Evolutionary conservation across 257 asterid species (phyloP), one percentile per base, ranked within the genome.

Genomic region (Salvia splendens): DNA sequence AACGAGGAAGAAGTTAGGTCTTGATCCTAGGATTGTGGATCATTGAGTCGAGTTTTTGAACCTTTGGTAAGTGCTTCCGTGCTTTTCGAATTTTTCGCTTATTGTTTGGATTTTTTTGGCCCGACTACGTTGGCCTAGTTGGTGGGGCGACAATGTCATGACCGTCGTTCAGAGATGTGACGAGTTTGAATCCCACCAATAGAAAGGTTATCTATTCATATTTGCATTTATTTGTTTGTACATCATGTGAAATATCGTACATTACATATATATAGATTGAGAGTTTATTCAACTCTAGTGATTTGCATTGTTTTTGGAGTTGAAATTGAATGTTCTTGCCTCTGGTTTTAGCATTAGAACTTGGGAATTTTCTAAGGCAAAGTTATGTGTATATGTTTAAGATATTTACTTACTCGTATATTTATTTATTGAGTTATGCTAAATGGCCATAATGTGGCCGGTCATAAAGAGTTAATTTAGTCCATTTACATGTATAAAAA

Each of bases 1-100:
- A 73, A 80, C 82, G 2, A 79, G 97, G 84, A 91, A 85, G 79
- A 76, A 78, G 58, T 74, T 88, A 49, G 97, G 96, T 10, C 89
- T 91, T 33, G 77, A 83, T 35, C 82, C 94, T n/a, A 82, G 73
- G 3, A 32, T 58, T 69, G 77, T 62, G 46, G 66, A 72, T 64
- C 66, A 66, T 66, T 81, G 80, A 70, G 62, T 62, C 62, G 36
- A 40, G 24, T 24, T 52, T 20, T 11, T 9, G 24, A 47, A 15
- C 15, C 52, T 47, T 47, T 1, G 9, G 7, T 35, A 12, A 12
- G 8, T 20, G 10, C 2, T 61, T 61, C 54, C 6, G 52, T 50
- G 67, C 30, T 14, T 14, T 16, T 17, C 30, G 30, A 24, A 43
- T 16, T 51, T 16, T 15, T 8, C 2, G 12, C 10, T 68, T 40